Percentiles rank a stretch among this genome's conserved stretches.
Conservation (phyloP, 495 filamentous ascomycete genomes). For the Filosporella fistucella region DNA sequence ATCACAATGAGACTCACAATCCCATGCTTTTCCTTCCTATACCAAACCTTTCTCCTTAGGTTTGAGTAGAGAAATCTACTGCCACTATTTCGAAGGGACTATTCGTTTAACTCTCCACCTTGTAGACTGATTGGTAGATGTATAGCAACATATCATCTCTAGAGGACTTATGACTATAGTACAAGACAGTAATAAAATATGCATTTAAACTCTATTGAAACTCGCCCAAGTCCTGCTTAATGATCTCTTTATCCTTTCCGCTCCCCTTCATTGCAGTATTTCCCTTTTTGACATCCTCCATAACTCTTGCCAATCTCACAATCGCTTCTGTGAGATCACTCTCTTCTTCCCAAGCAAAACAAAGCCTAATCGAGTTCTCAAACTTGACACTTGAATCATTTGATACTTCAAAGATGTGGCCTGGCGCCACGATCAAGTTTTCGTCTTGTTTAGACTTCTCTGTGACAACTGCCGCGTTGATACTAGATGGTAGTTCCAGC, state of each 20-base stretch:
- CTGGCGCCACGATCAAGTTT: constrained; percentile 58
- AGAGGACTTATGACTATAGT: too few relatives aligned
- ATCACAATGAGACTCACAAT: too few relatives aligned
- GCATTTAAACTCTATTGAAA: too few relatives aligned
- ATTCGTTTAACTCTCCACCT: too few relatives aligned
- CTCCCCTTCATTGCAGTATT: neutral
- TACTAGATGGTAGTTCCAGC: constrained; percentile 53
- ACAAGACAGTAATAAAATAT: too few relatives aligned
- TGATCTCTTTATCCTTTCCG: neutral
- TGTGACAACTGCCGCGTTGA: constrained; percentile 51
- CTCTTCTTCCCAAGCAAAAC: constrained; percentile 73
- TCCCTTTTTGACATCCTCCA: constrained; percentile 20
- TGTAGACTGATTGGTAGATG: too few relatives aligned
- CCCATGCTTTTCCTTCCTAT: too few relatives aligned
- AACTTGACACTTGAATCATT: constrained; percentile 51
- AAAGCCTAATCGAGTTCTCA: constrained; percentile 53
- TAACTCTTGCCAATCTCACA: constrained; percentile 49
- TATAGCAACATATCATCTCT: too few relatives aligned
- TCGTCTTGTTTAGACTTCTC: constrained; percentile 50
- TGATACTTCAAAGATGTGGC: constrained; percentile 61
- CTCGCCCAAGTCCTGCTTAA: neutral
- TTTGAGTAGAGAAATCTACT: too few relatives aligned
- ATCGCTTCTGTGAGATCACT: constrained; percentile 66
- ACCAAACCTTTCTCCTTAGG: too few relatives aligned
- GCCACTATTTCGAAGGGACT: too few relatives aligned